A percentile compares a stretch with the other conserved stretches of the same genome.
Conservation (phyloP, 345 rosid genomes). For the Citrus australasica region DNA sequence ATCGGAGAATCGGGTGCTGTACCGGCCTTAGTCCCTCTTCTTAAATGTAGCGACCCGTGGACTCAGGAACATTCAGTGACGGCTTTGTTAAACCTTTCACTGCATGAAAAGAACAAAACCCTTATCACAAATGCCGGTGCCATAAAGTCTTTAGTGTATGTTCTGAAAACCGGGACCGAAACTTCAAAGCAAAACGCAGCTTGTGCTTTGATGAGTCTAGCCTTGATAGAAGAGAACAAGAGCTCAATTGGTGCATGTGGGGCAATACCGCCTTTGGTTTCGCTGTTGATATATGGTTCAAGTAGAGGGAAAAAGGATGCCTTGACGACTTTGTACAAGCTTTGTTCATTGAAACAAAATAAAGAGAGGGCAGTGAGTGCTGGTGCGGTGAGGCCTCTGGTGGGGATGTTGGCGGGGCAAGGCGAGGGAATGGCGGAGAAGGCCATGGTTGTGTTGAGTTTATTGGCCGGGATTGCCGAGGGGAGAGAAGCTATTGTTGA, state of each 20-base stretch:
- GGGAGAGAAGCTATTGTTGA: slow-evolving; percentile 83
- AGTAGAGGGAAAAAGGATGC: slow-evolving; percentile 89
- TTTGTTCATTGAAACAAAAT: slow-evolving; percentile 70
- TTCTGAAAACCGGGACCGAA: slow-evolving; percentile 86
- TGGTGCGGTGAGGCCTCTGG: slow-evolving; percentile 89
- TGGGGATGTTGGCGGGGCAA: slow-evolving; percentile 69
- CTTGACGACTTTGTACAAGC: slow-evolving; percentile 85
- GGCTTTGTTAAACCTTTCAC: slow-evolving; percentile 78
- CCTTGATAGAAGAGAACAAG: slow-evolving; percentile 83
- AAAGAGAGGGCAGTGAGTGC: slow-evolving; percentile 91
- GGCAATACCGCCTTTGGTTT: slow-evolving; percentile 89
- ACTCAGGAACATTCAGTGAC: slow-evolving; percentile 96
- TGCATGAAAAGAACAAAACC: slow-evolving; percentile 65
- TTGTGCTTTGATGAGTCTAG: slow-evolving; percentile 78
- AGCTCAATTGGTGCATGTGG: slow-evolving; percentile 84
- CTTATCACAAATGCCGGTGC: slow-evolving; percentile 68
- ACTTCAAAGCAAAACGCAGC: slow-evolving; percentile 97
- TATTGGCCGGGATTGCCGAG: slow-evolving; percentile 62
- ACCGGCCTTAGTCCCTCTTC: slow-evolving; percentile 76
- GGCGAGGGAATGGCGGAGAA: slow-evolving; percentile 94
- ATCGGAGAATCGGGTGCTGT: slow-evolving; percentile 96
- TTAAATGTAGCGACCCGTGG: slow-evolving; percentile 81
- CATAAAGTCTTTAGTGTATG: slow-evolving; percentile 80
- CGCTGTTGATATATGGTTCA: slow-evolving; percentile 74
- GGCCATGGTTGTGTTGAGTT: slow-evolving; percentile 88